These are phyloP conservation scores for Scutellaria minor DNA, from an alignment of 257 asterid species.

Conservation along the genomic window DNA sequence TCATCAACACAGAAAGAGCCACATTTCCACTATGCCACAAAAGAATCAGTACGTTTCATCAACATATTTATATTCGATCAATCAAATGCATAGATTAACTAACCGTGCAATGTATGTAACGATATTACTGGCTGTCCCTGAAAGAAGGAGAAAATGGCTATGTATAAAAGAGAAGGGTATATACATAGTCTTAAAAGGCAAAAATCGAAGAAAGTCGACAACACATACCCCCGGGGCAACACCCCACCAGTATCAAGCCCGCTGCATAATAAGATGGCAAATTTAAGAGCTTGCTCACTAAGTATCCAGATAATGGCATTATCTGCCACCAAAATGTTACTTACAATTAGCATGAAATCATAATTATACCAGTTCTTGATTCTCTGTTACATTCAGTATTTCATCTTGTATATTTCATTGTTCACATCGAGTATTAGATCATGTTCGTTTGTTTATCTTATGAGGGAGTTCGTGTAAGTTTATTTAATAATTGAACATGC, in stretches of 20 bases:
- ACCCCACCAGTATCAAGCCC: conserved; percentile 86
- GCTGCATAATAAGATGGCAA: conserved; percentile 94
- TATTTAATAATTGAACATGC: no score
- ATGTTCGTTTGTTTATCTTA: no score
- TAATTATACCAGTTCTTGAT: not conserved
- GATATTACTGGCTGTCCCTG: conserved; percentile 96
- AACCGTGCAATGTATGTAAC: conserved; percentile 97
- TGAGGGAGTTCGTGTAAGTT: no score
- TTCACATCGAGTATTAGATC: no score
- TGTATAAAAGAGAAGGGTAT: conserved; percentile 5
- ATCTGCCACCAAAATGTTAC: conserved; percentile 54
- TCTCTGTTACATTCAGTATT: no score
- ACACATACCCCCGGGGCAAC: conserved; percentile 92
- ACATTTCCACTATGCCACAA: conserved; percentile 75
- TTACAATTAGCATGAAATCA: not conserved
- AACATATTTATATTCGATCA: conserved; percentile 11
- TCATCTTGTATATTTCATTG: no score
- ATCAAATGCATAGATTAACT: conserved; percentile 12
- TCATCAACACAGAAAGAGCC: conserved; percentile 96
- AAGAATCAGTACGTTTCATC: conserved; percentile 40
- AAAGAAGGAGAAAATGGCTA: conserved; percentile 23
- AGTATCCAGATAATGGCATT: conserved; percentile 86
- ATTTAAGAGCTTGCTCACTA: conserved; percentile 82
- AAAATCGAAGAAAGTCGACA: not conserved
- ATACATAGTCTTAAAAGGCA: not conserved